Evolutionary conservation across 2,329 filamentous ascomycete genomes (phyloP), one percentile per base, ranked within the genome.

Genomic region (Neurospora crassa): DNA sequence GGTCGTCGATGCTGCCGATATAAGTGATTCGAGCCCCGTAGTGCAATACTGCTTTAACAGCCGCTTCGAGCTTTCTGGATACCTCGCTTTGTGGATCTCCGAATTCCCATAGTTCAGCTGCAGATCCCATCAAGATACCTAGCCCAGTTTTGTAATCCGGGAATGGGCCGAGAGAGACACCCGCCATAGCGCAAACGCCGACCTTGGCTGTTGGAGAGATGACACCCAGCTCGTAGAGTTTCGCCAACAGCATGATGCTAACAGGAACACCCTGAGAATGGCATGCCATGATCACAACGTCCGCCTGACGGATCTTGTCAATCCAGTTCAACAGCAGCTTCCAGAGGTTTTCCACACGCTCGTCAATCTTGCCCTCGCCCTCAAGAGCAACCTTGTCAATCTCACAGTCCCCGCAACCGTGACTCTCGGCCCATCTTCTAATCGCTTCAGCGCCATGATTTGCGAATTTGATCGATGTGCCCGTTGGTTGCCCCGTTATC

Each of bases 231-330:
- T 96, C 91, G 70, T 99, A 94, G 59, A 99, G 85, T 80, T 97
- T 97, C 5, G 94, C 93, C 5, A 98, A 86, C 3, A 99, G 85
- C 90, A 97, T 97, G 72, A 97, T 87, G 6, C 92, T 91, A 0
- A 99, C 96, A 0, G 96, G 96, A 0, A 98, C 96, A 29, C 96
- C 96, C 80, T 99, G 96, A 2, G 93, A 97, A 80, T 99, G 96
- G 72, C 94, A 97, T 2, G 93, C 93, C n/a, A 99, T 84, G 47
- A 99, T 81, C 59, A 99, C 90, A 73, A 98, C 90, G 80, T 99
- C 96, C 0, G 96, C 94, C 70, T 87, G 88, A 69, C 92, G 90
- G 41, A 99, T 91, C 74, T 95, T 91, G 45, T 97, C 93, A 74
- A 97, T 92, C 93, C 94, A 97, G 79, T 97, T 97, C 40, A 97